phyloP scores from a whole-genome alignment of 352 stramenopile species.

The Aphanomyces stellatus region DNA sequence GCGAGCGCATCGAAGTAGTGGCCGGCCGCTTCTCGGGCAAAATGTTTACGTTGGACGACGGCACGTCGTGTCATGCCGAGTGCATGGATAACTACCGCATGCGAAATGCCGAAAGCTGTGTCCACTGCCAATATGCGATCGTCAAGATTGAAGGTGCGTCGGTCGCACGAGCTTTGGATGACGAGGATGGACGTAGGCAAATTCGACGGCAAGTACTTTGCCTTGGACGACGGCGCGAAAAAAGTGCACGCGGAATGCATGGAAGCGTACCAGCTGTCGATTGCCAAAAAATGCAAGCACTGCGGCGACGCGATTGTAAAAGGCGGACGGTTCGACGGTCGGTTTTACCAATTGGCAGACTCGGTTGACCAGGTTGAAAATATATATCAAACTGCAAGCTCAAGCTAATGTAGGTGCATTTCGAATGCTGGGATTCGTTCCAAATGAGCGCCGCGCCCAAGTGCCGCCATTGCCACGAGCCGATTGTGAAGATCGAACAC shows the following conservation, averaged over 20 bases:
- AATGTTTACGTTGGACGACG: constrained; percentile 70
- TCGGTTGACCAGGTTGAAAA: constrained; percentile 30
- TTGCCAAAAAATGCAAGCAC: constrained; percentile 61
- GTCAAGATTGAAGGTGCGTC: constrained; percentile 47
- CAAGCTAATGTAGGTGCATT: constrained; percentile 52
- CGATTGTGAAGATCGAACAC: constrained; percentile 61
- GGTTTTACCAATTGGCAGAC: constrained; percentile 75
- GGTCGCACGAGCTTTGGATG: no score
- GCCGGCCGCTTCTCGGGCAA: constrained; percentile 64
- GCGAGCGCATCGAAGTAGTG: constrained; percentile 65
- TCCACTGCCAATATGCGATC: constrained; percentile 71
- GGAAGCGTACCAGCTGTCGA: constrained; percentile 63
- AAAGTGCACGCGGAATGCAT: constrained; percentile 81
- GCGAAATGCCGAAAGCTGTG: constrained; percentile 65
- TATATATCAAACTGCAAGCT: neutral
- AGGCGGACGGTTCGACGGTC: constrained; percentile 53
- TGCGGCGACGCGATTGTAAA: constrained; percentile 63
- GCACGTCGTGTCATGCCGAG: constrained; percentile 66
- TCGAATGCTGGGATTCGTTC: constrained; percentile 81
- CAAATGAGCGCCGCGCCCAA: constrained; percentile 60
- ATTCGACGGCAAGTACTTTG: constrained; percentile 77
- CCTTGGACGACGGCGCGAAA: constrained; percentile 38
- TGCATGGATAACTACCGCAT: constrained; percentile 84
- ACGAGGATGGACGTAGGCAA: no score
- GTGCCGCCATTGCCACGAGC: constrained; percentile 64